A percentile compares a stretch with the other conserved stretches of the same genome.
Evolutionary conservation across 1,284 basidiomycete species (phyloP).

Genomic region (Cryptococcus sp.): DNA sequence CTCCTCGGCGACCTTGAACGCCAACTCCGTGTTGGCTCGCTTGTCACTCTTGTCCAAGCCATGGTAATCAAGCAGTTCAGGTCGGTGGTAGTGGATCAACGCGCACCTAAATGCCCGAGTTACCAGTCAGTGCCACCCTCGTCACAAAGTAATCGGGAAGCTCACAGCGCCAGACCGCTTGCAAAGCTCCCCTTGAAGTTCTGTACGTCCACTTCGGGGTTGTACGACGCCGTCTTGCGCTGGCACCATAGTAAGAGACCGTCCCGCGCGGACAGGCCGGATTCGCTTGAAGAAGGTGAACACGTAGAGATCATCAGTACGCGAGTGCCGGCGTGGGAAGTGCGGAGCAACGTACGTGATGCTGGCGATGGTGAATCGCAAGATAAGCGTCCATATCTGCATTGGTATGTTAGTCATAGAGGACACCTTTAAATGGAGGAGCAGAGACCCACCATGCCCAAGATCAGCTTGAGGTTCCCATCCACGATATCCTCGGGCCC

Average conservation of each 20-base stretch:
- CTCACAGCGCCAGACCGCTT: conserved; percentile 89
- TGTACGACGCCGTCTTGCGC: conserved; percentile 85
- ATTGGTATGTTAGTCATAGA: conserved; percentile 1
- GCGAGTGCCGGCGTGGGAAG: background rate
- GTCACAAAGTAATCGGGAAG: conserved; percentile 20
- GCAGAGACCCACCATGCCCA: conserved; percentile 66
- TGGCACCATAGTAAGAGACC: conserved; percentile 97
- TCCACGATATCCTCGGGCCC: conserved; percentile 82
- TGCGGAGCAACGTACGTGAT: conserved; percentile 66
- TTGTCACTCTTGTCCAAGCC: conserved; percentile 74
- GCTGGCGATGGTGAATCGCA: conserved; percentile 95
- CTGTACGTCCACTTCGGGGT: conserved; percentile 80
- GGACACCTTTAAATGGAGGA: background rate
- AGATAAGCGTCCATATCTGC: conserved; percentile 90
- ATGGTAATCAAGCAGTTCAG: conserved; percentile 84
- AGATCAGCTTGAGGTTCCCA: conserved; percentile 92
- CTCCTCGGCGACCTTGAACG: conserved; percentile 80
- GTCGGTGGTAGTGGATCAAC: conserved; percentile 92
- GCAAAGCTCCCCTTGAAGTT: conserved; percentile 92
- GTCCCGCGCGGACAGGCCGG: conserved; percentile 94
- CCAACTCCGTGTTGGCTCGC: conserved; percentile 75
- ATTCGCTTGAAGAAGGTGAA: conserved; percentile 74
- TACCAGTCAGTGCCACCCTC: background rate
- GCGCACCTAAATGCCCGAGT: conserved; percentile 65
- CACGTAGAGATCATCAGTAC: background rate